A percentile compares a stretch with the other conserved stretches of the same genome.
Evolutionary conservation across 768 basidiomycete genomes (phyloP).

Genomic region (Boletus sp.): DNA sequence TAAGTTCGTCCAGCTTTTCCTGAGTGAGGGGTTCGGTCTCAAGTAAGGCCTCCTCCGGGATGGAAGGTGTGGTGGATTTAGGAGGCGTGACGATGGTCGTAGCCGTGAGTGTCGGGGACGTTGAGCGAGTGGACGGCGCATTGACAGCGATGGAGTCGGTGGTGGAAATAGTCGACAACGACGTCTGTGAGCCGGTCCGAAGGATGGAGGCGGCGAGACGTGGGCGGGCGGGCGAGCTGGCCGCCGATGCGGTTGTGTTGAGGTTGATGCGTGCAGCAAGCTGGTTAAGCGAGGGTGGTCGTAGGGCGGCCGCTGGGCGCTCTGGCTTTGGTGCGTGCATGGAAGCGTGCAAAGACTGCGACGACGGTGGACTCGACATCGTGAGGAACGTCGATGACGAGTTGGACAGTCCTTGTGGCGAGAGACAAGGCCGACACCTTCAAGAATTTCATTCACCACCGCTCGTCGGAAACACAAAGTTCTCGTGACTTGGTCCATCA

Average conservation of each 20-base stretch:
- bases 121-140: slow-evolving; percentile 60
- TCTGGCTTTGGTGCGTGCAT: slow-evolving; percentile 39
- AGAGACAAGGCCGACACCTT: slow-evolving; percentile 14
- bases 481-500: background rate
- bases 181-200: slow-evolving; percentile 56
- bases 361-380: slow-evolving; percentile 33
- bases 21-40: slow-evolving; percentile 50
- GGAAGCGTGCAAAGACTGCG: slow-evolving; percentile 29
- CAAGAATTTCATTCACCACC: too few species aligned
- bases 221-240: slow-evolving; percentile 45
- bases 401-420: slow-evolving; percentile 6
- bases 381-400: slow-evolving; percentile 15
- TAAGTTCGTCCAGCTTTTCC: slow-evolving; percentile 63
- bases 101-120: slow-evolving; percentile 57
- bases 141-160: slow-evolving; percentile 68
- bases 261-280: slow-evolving; percentile 73
- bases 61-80: slow-evolving; percentile 40
- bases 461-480: background rate
- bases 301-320: slow-evolving; percentile 31
- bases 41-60: slow-evolving; percentile 36
- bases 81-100: slow-evolving; percentile 38
- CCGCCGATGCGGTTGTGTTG: slow-evolving; percentile 19
- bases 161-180: slow-evolving; percentile 45
- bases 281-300: slow-evolving; percentile 75
- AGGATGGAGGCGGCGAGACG: slow-evolving; percentile 72